Base-by-base conservation (phyloP, 2,329 filamentous ascomycete genomes). In the Cordyceps pruinosa region DNA sequence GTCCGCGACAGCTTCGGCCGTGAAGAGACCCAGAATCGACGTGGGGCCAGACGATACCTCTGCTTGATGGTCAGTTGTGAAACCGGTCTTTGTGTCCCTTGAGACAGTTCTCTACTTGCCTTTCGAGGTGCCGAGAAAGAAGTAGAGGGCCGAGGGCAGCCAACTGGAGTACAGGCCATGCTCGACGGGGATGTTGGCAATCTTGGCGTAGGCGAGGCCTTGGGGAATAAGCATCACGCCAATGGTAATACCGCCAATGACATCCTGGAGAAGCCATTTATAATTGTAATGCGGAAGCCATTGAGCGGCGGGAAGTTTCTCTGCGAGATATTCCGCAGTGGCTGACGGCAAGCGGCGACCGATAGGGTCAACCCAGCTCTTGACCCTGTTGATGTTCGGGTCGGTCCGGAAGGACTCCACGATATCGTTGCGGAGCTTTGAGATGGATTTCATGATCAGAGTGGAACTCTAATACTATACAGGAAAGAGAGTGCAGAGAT, bases 21-120 rank as follows among this genome's bases (percentile, higher is more conserved):
- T 86, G 26, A 87, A 72, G 1, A 87, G 76, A 8, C 83, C 83
- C 58, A 87, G 78, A 26, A 86, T 78, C 0, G 83, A 86, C 0
- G 84, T 87, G 13, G 84, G 84, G 5, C 84, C 83, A 1, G 79
- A 81, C 1, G 82, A 85, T 4, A 87, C 68, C 66, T 85, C 82
- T 83, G 42, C 15, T 42, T 17, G 2, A n/a, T 48, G 9, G 37
- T 52, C 44, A 45, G n/a, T 15, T 45, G 8, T 25, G 7, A 19
- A n/a, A n/a, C n/a, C n/a, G n/a, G n/a, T n/a, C n/a, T n/a, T n/a
- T n/a, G n/a, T n/a, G n/a, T n/a, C n/a, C n/a, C 6, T 34, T 19
- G 21, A 2, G 4, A 23, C 5, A 5, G 50, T 6, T 1, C 5
- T 23, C 1, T 13, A 10, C 66, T 63, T 59, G 80, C 82, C 82